Base-by-base conservation (phyloP, 1,284 basidiomycete genomes). In the Fomitopsis palustris region DNA sequence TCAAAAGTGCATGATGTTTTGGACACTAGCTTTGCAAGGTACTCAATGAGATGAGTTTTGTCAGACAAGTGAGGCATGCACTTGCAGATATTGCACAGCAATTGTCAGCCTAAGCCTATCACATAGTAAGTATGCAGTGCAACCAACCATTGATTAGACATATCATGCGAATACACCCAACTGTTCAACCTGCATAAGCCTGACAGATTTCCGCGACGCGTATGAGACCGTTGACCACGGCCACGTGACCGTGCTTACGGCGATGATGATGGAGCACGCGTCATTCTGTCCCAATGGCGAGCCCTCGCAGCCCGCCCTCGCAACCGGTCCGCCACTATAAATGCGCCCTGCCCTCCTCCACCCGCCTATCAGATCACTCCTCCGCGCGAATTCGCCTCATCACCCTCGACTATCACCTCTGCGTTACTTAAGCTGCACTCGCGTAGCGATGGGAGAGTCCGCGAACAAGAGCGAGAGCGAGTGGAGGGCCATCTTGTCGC, bases 401-500 rank as follows among this genome's bases (percentile, higher is more conserved):
- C 17, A 16, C 25, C 16, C 16, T 33, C 25, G 3, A 4, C 25
- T 47, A 19, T 31, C 4, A 10, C 45, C 7, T 45, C n/a, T 45
- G 42, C 49, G 37, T 53, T 27, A 7, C 27, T 42, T 49, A 23
- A 42, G 8, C 8, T 49, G 33, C 4, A 56, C 45, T 27, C 17
- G 9, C 7, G 35, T 25, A 41, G 41, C 41, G 4, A 60, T 60
- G 58, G 39, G 41, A 38, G 45, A 53, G 17, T 42, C 55, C 7
- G 52, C 38, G 58, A 43, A 19, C 33, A 95, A 93, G 79, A 78
- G 83, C 29, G 92, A 95, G 5, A 71, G 78, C n/a, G 93, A 96
- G 72, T 97, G 95, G 95, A 82, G 84, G 64, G 92, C 93, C 2
- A 73, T 93, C 60, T 82, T 97, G 54, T 85, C 83, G 39, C 87